Conservation (phyloP, 2,329 filamentous ascomycete species). For the Fusarium sp. region DNA sequence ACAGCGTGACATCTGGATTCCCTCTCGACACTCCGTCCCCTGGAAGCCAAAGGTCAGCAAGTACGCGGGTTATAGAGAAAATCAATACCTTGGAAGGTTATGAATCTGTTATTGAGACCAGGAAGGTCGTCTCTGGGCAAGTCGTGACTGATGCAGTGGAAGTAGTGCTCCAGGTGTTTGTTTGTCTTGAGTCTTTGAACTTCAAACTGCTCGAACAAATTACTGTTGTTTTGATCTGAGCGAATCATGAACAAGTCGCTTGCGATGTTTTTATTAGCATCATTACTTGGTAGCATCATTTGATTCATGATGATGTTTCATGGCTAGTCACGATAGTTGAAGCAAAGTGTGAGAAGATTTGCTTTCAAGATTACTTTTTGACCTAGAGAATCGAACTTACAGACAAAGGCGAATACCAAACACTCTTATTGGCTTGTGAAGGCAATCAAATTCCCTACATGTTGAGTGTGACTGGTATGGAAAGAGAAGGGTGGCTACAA, state of each 20-base stretch:
- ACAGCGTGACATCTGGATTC: fast-evolving
- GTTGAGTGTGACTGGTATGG: no score
- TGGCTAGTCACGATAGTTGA: no score
- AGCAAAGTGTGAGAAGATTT: no score
- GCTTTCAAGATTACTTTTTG: background rate
- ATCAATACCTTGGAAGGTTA: background rate
- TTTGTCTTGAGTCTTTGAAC: background rate
- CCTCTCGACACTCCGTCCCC: fast-evolving
- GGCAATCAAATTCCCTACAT: background rate
- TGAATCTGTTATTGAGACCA: background rate
- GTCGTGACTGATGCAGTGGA: background rate
- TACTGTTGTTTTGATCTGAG: fast-evolving
- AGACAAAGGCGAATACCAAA: background rate
- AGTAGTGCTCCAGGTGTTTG: background rate
- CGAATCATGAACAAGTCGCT: background rate
- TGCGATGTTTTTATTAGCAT: fast-evolving
- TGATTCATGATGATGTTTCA: background rate
- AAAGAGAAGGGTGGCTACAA: no score
- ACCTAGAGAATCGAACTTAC: background rate
- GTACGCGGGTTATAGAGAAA: no score
- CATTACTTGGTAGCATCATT: background rate
- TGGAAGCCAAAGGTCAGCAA: background rate
- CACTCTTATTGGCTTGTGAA: background rate
- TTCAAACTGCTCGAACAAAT: background rate
- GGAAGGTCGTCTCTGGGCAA: fast-evolving